phyloP scores from a whole-genome alignment of 768 basidiomycete species.

The Tulasnella sp. region DNA sequence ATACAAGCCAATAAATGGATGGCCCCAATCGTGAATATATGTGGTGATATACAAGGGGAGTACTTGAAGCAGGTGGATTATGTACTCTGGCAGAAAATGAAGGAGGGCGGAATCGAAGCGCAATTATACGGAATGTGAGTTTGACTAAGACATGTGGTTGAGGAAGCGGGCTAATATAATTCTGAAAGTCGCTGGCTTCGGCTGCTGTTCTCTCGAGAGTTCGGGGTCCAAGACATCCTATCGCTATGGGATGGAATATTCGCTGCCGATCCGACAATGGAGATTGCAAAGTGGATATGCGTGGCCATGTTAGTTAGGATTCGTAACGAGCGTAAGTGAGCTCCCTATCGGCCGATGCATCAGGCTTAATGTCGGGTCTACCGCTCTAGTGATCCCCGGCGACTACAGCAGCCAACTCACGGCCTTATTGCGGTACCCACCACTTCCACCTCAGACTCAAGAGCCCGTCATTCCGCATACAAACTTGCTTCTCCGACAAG shows the following conservation, averaged over 20 bases:
- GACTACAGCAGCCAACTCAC: slow-evolving; percentile 87
- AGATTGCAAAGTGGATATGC: slow-evolving; percentile 79
- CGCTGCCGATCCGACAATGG: slow-evolving; percentile 74
- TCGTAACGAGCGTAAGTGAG: slow-evolving; percentile 71
- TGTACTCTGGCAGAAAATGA: slow-evolving; percentile 66
- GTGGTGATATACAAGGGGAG: slow-evolving; percentile 70
- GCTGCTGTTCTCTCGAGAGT: slow-evolving; percentile 89
- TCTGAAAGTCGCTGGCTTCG: slow-evolving; percentile 80
- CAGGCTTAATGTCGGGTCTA: background rate
- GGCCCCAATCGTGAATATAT: slow-evolving; percentile 80
- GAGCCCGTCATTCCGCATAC: slow-evolving; percentile 45
- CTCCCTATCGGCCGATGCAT: background rate
- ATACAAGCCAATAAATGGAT: slow-evolving; percentile 51
- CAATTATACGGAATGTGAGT: slow-evolving; percentile 95
- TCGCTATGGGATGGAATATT: slow-evolving; percentile 95
- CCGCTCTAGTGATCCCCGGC: slow-evolving; percentile 64
- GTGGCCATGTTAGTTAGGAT: slow-evolving; percentile 94
- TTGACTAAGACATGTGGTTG: background rate
- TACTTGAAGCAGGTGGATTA: slow-evolving; percentile 77
- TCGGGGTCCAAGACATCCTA: slow-evolving; percentile 74
- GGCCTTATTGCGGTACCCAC: slow-evolving; percentile 78
- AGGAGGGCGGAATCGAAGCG: slow-evolving; percentile 81
- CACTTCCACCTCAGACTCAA: slow-evolving; percentile 40
- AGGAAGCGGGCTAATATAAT: slow-evolving; percentile 20
- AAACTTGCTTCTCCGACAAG: slow-evolving; percentile 75